Evolutionary conservation across 192 early-diverging fungal genomes (phyloP), one percentile per base, ranked within the genome.

Genomic region (Rhizophagus sp.): DNA sequence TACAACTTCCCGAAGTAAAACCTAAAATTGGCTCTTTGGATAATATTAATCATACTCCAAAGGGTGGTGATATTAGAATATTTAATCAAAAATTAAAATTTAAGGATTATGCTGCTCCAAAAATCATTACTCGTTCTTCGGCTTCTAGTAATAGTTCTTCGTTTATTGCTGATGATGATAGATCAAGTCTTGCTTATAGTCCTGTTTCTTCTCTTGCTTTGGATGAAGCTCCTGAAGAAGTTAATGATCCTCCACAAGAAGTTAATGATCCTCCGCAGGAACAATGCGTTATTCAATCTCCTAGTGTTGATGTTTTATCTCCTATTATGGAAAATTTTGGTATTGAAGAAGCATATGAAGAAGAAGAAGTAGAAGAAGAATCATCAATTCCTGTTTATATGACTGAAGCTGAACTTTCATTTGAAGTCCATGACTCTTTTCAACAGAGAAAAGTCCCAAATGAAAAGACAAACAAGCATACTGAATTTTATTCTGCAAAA

Each of bases 11-110:
- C 24, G 75, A 84, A 10, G 84, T 82, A 27, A 73, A 74, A 25
- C 83, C 86, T 39, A 80, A 80, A 41, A 82, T 88, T 9, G 82
- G 81, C 7, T 86, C 85, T 34, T 47, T 88, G 57, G 86, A 87
- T 41, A 85, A 84, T 77, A 66, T 84, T 47, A 64, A 80, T 25
- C 89, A 90, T 63, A 41, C 39, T 9, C 88, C 88, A 4, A 80
- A 79, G 25, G 86, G 86, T 33, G 85, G 82, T 12, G 11, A 47
- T 47, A 47, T 47, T 12, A 47, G 11, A 47, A 12, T 47, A 47
- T 47, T 1, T 47, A 47, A 47, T 47, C 25, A 33, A 34, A 67
- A 67, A 67, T 67, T 67, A 13, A 67, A 33, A 7, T 67, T 33
- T 67, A 27, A n/a, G 15, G 65, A 50, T 15, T 57, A 22, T 50